Evolutionary conservation across 2,329 filamentous ascomycete genomes (phyloP).

Genomic region (Biscogniauxia sp.): DNA sequence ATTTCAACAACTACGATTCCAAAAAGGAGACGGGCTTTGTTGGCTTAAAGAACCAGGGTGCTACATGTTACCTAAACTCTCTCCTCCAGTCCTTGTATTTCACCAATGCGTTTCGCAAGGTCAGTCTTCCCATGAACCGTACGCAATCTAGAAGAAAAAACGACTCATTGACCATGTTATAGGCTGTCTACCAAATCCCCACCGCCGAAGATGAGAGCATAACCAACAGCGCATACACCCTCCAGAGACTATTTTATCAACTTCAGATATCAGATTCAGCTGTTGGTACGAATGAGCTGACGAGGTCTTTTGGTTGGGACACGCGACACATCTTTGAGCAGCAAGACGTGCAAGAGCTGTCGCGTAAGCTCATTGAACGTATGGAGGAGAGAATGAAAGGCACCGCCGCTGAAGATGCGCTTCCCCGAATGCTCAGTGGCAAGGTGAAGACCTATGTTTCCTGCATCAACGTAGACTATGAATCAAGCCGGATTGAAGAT

Average conservation of each 20-base stretch:
- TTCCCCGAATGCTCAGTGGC: slow-evolving; percentile 89
- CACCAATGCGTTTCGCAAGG: slow-evolving; percentile 91
- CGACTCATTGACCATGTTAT: slow-evolving; percentile 14
- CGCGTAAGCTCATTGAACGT: slow-evolving; percentile 93
- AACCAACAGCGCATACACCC: slow-evolving; percentile 85
- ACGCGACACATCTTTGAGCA: slow-evolving; percentile 97
- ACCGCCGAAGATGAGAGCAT: slow-evolving; percentile 80
- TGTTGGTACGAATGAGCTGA: slow-evolving; percentile 89
- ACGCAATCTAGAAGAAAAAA: not conserved
- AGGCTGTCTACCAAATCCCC: slow-evolving; percentile 96
- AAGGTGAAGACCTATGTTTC: slow-evolving; percentile 99
- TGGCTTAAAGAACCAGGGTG: slow-evolving; percentile 93
- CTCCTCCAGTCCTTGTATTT: slow-evolving; percentile 82
- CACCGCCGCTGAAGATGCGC: slow-evolving; percentile 82
- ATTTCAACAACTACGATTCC: slow-evolving; percentile 94
- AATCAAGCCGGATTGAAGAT: slow-evolving; percentile 91
- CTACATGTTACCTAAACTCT: slow-evolving; percentile 85
- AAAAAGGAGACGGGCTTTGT: slow-evolving; percentile 98
- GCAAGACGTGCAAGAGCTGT: slow-evolving; percentile 96
- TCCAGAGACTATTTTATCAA: slow-evolving; percentile 93
- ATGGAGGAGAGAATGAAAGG: slow-evolving; percentile 99
- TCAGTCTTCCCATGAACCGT: slow-evolving; percentile 33
- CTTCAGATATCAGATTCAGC: slow-evolving; percentile 82
- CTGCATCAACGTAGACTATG: slow-evolving; percentile 97
- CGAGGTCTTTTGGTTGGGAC: slow-evolving; percentile 97